Base-by-base conservation (phyloP, 306 rosid genomes). In the Quercus glauca region DNA sequence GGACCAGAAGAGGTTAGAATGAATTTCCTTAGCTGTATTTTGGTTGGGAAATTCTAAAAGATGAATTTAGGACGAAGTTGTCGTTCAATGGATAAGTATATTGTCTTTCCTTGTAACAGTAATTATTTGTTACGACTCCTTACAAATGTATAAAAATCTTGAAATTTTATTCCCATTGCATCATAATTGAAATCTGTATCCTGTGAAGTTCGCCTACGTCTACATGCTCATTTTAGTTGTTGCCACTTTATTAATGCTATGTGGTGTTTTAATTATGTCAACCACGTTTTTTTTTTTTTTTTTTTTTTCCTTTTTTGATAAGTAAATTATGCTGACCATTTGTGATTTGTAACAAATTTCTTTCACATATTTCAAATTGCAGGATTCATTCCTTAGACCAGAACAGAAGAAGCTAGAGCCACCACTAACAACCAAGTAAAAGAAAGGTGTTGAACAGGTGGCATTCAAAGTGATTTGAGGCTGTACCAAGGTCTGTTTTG, bases 331-430 rank as follows among this genome's bases (percentile, higher is more conserved):
- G 45, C 45, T 37, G 45, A 37, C 45, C 45, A 37, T 37, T 37
- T 37, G 45, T 37, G 45, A 7, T 37, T 37, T 37, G 11, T 37
- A 37, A 7, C 8, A 37, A 37, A 37, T 37, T 37, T 37, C 45
- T 37, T 37, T 37, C 45, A 7, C 45, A 37, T 37, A 37, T 37
- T 37, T 37, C 45, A 37, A 37, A 13, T 49, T 56, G 69, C 91
- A 94, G 99, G 93, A 92, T 87, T 89, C 91, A 18, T 87, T 86
- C 82, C 65, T 80, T 71, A 92, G 89, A 80, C 81, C 82, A 26
- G 70, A 84, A 19, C 55, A 76, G 33, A 83, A 51, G 81, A 88
- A 85, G 75, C 78, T 15, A 20, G 92, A 80, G 59, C 82, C 81
- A 52, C 85, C 78, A 77, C 76, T 81, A 55, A 74, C 85, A 31